Evolutionary conservation across 2,329 filamentous ascomycete species (phyloP), one percentile per base, ranked within the genome.

Genomic region (Thelonectria discophora): DNA sequence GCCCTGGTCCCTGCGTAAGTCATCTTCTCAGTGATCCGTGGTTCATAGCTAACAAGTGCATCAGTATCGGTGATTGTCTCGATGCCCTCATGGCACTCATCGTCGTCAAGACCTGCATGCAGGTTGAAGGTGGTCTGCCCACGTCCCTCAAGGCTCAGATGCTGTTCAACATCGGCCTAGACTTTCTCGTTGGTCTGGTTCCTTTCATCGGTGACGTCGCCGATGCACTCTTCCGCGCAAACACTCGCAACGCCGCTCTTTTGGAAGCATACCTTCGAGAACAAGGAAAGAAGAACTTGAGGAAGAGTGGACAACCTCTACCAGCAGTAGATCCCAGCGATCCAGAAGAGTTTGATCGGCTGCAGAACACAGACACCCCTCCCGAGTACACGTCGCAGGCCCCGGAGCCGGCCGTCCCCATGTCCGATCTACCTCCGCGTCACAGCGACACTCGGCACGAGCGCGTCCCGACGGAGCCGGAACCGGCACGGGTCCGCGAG

Each of bases 1-100:
- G 95, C 90, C 13, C 74, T 98, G 8, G 77, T 98, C 56, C 95
- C 95, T 69, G 86, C 86, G 86, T 93, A 84, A 83, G 91, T 85
- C 12, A 34, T 24, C 21, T n/a, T 15, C 21, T 17, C 13, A 3
- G 13, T 21, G 5, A 21, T 24, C 7, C n/a, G 18, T n/a, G 42
- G 11, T 17, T 9, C n/a, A 47, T 48, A 49, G 18, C 43, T 52
- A 39, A 32, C 21, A 27, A 11, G 18, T 13, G 27, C 45, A 30
- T 27, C 17, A 92, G 90, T 6, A 80, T 91, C 64, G 94, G 94
- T 49, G 94, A 97, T 75, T 84, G 84, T 10, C 76, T 90, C 13
- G 94, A 97, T 73, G 81, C 86, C 9, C 80, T 92, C 51, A 83
- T 97, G 72, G 91, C 92, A 10, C 76, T 93, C 62, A 87, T 91